Conservation (phyloP, 495 filamentous ascomycete genomes). For the Amorphotheca resinae region DNA sequence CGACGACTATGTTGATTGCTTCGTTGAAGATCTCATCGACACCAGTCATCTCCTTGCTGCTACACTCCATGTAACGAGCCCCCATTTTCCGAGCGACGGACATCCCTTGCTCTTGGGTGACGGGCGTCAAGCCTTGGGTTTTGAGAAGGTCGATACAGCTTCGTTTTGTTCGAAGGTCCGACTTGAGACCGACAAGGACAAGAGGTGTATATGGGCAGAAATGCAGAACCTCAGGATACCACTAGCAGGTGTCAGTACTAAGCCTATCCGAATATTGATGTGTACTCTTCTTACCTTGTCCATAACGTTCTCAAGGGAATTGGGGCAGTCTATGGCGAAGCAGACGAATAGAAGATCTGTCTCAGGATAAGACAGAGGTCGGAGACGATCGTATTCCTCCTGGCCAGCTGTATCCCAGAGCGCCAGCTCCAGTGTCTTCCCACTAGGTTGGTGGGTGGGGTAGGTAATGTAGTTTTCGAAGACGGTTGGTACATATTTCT, state of each 20-base stretch:
- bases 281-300: constrained; percentile 62
- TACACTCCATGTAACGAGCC: constrained; percentile 93
- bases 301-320: constrained; percentile 94
- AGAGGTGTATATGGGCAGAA: constrained; percentile 97
- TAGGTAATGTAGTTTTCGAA: constrained; percentile 99
- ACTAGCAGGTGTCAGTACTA: constrained; percentile 37
- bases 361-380: constrained; percentile 93
- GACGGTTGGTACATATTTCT: constrained; percentile 99
- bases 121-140: constrained; percentile 90
- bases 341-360: constrained; percentile 97
- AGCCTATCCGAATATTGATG: background rate
- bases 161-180: constrained; percentile 85
- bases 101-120: constrained; percentile 79
- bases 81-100: constrained; percentile 85
- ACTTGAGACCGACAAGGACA: constrained; percentile 90
- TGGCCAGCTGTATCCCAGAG: constrained; percentile 98
- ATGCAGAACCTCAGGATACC: constrained; percentile 97
- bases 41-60: constrained; percentile 89
- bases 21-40: constrained; percentile 90
- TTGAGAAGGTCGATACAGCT: constrained; percentile 96
- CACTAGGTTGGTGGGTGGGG: constrained; percentile 69
- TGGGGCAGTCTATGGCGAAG: constrained; percentile 97
- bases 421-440: constrained; percentile 90
- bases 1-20: constrained; percentile 78
- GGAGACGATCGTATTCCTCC: constrained; percentile 94